Percentiles rank a stretch among this genome's conserved stretches.
These are phyloP conservation scores for Leucocoprinus sp. DNA, from an alignment of 768 basidiomycete genomes.

Conservation along the genomic window DNA sequence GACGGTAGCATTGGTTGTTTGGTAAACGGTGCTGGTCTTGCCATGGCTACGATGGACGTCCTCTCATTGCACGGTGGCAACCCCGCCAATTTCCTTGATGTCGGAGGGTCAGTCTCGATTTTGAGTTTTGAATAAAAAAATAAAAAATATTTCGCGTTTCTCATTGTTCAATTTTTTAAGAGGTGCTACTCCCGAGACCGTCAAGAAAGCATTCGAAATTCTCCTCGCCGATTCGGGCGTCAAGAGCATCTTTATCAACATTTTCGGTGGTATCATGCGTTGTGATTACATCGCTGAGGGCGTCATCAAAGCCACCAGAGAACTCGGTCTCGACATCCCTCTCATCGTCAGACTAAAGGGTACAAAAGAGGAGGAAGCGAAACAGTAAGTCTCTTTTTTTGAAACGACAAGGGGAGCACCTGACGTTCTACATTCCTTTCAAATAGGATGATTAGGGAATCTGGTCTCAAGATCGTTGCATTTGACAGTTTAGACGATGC, in stretches of 20 bases:
- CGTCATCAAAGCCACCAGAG: conserved; percentile 96
- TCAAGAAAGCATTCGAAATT: conserved; percentile 99
- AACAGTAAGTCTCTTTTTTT: conserved; percentile 53
- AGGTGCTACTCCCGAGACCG: conserved; percentile 98
- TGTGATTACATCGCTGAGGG: conserved; percentile 98
- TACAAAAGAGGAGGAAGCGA: conserved; percentile 93
- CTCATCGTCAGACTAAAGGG: conserved; percentile 94
- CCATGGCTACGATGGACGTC: conserved; percentile 99
- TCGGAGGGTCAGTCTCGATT: conserved; percentile 76
- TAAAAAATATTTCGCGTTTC: no score
- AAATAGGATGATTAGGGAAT: conserved; percentile 91
- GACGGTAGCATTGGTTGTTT: conserved; percentile 96
- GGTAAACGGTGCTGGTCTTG: conserved; percentile 96
- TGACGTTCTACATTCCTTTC: no score
- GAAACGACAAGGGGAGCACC: no score
- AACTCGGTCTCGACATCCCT: conserved; percentile 77
- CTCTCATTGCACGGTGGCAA: conserved; percentile 91
- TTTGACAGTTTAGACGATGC: conserved; percentile 93
- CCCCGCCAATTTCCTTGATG: conserved; percentile 98
- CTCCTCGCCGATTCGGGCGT: conserved; percentile 85
- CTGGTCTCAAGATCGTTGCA: conserved; percentile 87
- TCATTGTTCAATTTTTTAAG: no score
- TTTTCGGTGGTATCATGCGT: conserved; percentile 97
- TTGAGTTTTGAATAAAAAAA: no score
- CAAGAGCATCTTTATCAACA: conserved; percentile 98